Conservation (phyloP, 805 yeast genomes). For the Saccharomycopsis sp. region DNA sequence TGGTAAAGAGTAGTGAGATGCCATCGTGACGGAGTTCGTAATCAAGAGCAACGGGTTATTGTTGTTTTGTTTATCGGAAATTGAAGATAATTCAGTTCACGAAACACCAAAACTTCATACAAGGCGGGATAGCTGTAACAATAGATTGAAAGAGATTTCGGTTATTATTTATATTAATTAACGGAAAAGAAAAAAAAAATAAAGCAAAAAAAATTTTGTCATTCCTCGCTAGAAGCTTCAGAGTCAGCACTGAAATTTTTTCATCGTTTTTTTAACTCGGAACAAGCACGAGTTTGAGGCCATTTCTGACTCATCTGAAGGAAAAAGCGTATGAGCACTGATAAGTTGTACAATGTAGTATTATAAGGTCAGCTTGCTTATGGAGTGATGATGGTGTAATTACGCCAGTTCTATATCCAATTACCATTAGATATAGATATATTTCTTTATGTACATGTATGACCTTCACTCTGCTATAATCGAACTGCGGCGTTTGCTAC, state of each 20-base stretch:
- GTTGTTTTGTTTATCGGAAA: neutral
- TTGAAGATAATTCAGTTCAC: neutral
- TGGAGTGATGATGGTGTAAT: too few species aligned
- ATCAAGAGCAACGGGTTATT: neutral
- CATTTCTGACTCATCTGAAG: neutral
- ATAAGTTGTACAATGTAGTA: too few species aligned
- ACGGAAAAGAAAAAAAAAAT: neutral
- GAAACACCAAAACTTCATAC: neutral
- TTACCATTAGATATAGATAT: too few species aligned
- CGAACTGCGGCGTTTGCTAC: too few species aligned
- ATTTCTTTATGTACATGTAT: too few species aligned
- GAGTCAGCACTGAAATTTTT: neutral
- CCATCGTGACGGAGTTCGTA: neutral
- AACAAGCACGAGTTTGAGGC: neutral
- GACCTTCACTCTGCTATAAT: too few species aligned
- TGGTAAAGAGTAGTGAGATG: conserved; percentile 53
- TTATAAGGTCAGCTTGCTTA: too few species aligned
- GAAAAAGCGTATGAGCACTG: neutral
- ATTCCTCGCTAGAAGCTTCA: neutral
- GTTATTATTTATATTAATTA: neutral
- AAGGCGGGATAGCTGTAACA: neutral
- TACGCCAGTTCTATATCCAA: too few species aligned
- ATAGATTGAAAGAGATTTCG: neutral
- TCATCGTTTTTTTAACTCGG: neutral
- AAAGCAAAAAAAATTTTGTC: neutral